Evolutionary conservation across 2,329 filamentous ascomycete genomes (phyloP).

Genomic region (Laburnicola sp.): DNA sequence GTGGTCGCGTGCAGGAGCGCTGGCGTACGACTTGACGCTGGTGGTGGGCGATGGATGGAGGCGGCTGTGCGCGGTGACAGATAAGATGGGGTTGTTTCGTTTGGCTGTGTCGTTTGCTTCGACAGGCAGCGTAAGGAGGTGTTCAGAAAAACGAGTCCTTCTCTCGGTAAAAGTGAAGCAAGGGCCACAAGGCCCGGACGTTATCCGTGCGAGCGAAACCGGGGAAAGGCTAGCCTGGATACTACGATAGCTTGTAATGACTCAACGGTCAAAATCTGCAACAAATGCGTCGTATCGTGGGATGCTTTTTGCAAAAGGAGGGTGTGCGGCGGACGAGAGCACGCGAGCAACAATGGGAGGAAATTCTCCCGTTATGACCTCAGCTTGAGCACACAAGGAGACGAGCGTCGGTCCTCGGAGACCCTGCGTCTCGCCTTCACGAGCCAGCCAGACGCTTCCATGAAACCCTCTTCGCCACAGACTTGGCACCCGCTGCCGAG

Average conservation of each 20-base stretch:
- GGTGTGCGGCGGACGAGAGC: conserved; percentile 2
- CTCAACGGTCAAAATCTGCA: conserved; percentile 5
- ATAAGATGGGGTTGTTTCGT: background rate
- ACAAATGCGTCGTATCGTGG: background rate
- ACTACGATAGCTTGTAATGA: conserved; percentile 13
- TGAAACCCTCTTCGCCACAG: conserved; percentile 10
- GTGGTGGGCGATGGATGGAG: background rate
- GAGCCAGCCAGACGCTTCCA: conserved; percentile 3
- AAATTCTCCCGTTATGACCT: background rate
- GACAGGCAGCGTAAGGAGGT: conserved; percentile 17
- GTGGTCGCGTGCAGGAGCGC: background rate
- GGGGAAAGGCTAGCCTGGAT: conserved; percentile 19
- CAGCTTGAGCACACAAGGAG: background rate
- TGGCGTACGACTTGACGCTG: conserved; percentile 4
- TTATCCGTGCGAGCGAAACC: conserved; percentile 20
- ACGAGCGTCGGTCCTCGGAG: background rate
- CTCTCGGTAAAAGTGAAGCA: conserved; percentile 23
- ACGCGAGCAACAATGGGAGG: conserved; percentile 16
- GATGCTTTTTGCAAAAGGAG: conserved; percentile 2
- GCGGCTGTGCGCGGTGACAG: background rate
- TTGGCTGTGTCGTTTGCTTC: conserved; percentile 5
- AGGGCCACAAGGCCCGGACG: conserved; percentile 15
- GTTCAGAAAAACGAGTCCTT: conserved; percentile 13
- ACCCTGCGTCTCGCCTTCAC: background rate
- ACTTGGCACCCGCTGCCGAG: background rate